These are phyloP conservation scores for Aureobasidium sp. DNA, from an alignment of 2,329 filamentous ascomycete genomes.

Conservation along the genomic window DNA sequence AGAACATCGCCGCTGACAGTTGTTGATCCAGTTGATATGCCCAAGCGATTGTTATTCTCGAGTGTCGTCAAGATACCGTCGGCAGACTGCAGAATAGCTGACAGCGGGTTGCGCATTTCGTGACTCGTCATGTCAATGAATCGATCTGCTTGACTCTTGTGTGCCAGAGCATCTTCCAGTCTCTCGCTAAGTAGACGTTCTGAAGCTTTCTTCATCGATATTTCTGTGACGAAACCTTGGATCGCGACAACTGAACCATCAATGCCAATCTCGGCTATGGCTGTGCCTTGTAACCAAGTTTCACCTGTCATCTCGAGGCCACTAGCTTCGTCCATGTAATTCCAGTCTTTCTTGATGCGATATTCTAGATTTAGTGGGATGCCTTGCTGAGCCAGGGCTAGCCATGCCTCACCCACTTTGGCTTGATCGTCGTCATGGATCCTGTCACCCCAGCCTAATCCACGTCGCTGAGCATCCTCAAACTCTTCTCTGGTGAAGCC, in stretches of 20 bases:
- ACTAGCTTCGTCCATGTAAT: slow-evolving; percentile 23
- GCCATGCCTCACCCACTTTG: slow-evolving; percentile 28
- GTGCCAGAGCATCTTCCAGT: slow-evolving; percentile 32
- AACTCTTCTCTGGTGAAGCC: slow-evolving; percentile 22
- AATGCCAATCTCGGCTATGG: slow-evolving; percentile 27
- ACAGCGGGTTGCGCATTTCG: slow-evolving; percentile 40
- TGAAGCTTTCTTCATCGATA: slow-evolving; percentile 28
- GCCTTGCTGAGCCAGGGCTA: slow-evolving; percentile 26
- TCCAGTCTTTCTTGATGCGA: slow-evolving; percentile 33
- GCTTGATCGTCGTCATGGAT: slow-evolving; percentile 29
- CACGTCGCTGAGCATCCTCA: slow-evolving; percentile 13
- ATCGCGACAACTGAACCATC: slow-evolving; percentile 25
- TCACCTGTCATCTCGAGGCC: slow-evolving; percentile 24
- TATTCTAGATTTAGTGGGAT: slow-evolving; percentile 32
- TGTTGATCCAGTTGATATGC: not conserved
- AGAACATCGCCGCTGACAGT: not conserved
- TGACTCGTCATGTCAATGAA: slow-evolving; percentile 32
- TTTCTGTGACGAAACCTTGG: slow-evolving; percentile 30
- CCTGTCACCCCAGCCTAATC: slow-evolving; percentile 25
- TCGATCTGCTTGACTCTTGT: slow-evolving; percentile 30
- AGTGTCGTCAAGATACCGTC: slow-evolving; percentile 36
- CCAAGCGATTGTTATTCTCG: slow-evolving; percentile 10
- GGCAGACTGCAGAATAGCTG: slow-evolving; percentile 39
- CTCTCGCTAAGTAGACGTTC: slow-evolving; percentile 26
- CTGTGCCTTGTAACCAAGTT: slow-evolving; percentile 29